phyloP scores from a whole-genome alignment of 371 early-diverging fungal genomes.

The Apophysomyces trapeziformis region DNA sequence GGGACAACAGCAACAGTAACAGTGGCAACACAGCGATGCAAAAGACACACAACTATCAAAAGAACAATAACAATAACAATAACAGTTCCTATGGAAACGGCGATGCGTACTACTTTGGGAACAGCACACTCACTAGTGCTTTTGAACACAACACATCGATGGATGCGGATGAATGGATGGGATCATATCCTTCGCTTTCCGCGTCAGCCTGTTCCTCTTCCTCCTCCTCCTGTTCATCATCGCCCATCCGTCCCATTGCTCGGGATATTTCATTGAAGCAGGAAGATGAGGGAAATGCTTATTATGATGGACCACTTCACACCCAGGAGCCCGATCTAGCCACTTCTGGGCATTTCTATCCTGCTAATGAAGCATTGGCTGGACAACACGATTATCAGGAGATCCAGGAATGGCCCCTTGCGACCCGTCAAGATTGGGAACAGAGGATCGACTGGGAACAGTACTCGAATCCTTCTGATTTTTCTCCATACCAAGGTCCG shows the following conservation, averaged over 20 bases:
- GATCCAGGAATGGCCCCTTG: conserved; percentile 1
- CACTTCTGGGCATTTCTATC: conserved; percentile 14
- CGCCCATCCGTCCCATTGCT: conserved; percentile 15
- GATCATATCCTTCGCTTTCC: not conserved
- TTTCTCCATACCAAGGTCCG: conserved; percentile 7
- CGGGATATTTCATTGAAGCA: conserved; percentile 1
- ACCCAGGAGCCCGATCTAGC: conserved; percentile 16
- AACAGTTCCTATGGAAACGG: not conserved
- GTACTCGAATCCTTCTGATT: conserved; percentile 6
- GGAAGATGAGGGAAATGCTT: conserved; percentile 10
- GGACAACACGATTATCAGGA: conserved; percentile 12
- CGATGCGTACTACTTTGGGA: not conserved
- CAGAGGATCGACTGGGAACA: conserved; percentile 5
- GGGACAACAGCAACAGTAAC: not conserved
- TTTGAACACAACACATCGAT: conserved; percentile 8
- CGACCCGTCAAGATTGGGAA: conserved; percentile 4
- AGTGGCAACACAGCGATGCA: conserved; percentile 3
- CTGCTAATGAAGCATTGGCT: not conserved
- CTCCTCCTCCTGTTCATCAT: conserved; percentile 20
- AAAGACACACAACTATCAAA: not conserved
- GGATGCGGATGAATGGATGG: conserved; percentile 9
- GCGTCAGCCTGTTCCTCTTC: conserved; percentile 15
- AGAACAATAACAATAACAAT: not conserved
- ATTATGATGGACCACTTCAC: conserved; percentile 4
- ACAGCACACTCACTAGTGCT: not conserved